Base-by-base conservation (phyloP, 768 basidiomycete species). In the Leccinum disarticulatum region DNA sequence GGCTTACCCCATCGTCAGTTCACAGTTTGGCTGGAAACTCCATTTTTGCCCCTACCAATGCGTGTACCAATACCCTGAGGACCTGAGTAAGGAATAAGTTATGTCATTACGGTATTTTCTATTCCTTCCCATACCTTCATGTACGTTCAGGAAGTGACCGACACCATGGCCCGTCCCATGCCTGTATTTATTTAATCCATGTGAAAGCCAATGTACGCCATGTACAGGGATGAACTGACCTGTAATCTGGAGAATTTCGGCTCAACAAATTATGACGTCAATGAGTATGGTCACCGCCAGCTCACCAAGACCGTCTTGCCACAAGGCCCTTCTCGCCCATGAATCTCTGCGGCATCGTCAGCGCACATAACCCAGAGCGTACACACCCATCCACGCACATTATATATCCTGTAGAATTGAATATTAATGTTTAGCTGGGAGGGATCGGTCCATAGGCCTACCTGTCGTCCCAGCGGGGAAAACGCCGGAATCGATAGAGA, bases 121-220 rank as follows among this genome's bases (percentile, higher is more conserved):
- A 38, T 33, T 28, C 28, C 8, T 35, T 30, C 10, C 59, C 41
- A 36, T 60, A 77, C 78, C 80, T 81, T 98, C 95, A 67, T 98
- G 95, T 0, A 98, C 95, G 61, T 97, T 97, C 56, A 98, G 75
- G 77, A 90, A 98, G 64, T 91, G 88, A 0, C 96, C 96, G 33
- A 99, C 90, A 35, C 97, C 96, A 66, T 98, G 96, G 0, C 94
- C 94, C 19, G 95, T 97, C 5, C 93, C 91, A 62, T 97, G 95
- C 60, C 93, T 89, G 55, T 7, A 46, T 62, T 36, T 7, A 47
- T 62, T 36, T 38, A 33, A 35, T 47, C 57, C 63, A 48, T 55
- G 55, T 43, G 15, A n/a, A 58, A 38, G 55, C 46, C 30, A 3
- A 55, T 14, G n/a, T 38, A 22, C 22, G 30, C 1, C 22, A 19